These are phyloP conservation scores for Mycena citricolor DNA, from an alignment of 1,284 basidiomycete genomes.

Conservation along the genomic window DNA sequence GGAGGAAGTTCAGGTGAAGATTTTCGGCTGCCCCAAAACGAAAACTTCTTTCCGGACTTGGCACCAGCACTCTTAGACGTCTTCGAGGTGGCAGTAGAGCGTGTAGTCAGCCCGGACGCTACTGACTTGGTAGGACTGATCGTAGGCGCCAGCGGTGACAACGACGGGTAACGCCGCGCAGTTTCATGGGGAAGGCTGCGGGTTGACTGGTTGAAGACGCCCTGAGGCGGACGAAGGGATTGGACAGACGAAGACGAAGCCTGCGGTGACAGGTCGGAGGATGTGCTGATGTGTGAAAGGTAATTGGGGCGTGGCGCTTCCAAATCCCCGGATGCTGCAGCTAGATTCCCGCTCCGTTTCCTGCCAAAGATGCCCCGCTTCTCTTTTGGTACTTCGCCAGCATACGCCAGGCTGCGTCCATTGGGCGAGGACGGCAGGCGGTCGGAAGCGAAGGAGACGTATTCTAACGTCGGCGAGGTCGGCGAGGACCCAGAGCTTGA, in stretches of 20 bases:
- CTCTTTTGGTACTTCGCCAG: conserved; percentile 3
- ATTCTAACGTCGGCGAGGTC: conserved; percentile 16
- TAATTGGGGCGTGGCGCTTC: neutral
- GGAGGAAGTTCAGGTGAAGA: too few species aligned
- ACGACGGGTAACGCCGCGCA: neutral
- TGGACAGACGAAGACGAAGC: neutral
- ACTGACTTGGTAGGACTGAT: conserved; percentile 8
- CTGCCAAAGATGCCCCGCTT: conserved; percentile 11
- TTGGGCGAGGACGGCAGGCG: conserved; percentile 13
- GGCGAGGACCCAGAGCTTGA: neutral
- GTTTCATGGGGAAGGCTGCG: conserved; percentile 8
- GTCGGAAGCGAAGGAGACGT: conserved; percentile 12
- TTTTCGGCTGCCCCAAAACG: too few species aligned
- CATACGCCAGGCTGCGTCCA: conserved; percentile 17
- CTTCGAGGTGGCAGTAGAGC: neutral
- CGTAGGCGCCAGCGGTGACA: conserved; percentile 8
- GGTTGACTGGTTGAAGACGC: conserved; percentile 1
- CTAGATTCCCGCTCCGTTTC: conserved; percentile 4
- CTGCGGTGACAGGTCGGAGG: conserved; percentile 4
- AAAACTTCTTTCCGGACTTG: conserved; percentile 6
- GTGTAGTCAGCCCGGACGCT: neutral
- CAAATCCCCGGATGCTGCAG: too few species aligned
- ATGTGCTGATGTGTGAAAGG: conserved; percentile 13
- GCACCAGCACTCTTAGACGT: conserved; percentile 9
- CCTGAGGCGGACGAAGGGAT: conserved; percentile 6